phyloP scores from a whole-genome alignment of 2,329 filamentous ascomycete species.

The Biscogniauxia mediterranea region DNA sequence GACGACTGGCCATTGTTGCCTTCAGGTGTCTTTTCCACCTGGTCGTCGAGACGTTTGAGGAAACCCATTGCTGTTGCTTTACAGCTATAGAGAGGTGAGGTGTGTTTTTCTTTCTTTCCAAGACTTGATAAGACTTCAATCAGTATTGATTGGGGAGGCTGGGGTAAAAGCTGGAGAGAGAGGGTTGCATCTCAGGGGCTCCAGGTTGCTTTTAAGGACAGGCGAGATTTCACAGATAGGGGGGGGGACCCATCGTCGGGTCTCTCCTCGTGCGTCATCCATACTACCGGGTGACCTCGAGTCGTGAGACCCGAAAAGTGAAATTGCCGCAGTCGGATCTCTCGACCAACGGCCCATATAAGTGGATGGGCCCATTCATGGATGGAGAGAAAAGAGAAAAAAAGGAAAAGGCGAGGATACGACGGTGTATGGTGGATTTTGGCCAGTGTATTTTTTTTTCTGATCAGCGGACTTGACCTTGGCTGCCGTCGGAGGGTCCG shows the following conservation, averaged over 20 bases:
- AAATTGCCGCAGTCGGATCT: background rate
- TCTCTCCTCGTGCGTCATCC: background rate
- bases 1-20: slow-evolving; percentile 12
- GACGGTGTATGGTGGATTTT: background rate
- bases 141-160: background rate
- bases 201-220: background rate
- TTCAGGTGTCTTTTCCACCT: slow-evolving; percentile 22
- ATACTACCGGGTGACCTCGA: background rate
- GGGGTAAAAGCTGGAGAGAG: background rate
- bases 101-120: slow-evolving; percentile 2
- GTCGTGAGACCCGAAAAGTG: background rate
- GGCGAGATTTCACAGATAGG: background rate
- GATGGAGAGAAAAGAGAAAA: background rate
- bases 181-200: background rate
- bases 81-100: background rate
- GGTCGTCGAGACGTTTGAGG: slow-evolving; percentile 27
- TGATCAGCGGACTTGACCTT: background rate
- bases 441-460: background rate
- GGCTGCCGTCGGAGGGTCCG: background rate
- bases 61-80: slow-evolving; percentile 25
- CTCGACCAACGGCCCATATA: background rate
- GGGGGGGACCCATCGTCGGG: background rate
- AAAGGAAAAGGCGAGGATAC: background rate
- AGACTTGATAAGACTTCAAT: background rate
- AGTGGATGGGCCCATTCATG: background rate